These are phyloP conservation scores for Mortierella polycephala DNA, from an alignment of 371 early-diverging fungal genomes.

Conservation along the genomic window DNA sequence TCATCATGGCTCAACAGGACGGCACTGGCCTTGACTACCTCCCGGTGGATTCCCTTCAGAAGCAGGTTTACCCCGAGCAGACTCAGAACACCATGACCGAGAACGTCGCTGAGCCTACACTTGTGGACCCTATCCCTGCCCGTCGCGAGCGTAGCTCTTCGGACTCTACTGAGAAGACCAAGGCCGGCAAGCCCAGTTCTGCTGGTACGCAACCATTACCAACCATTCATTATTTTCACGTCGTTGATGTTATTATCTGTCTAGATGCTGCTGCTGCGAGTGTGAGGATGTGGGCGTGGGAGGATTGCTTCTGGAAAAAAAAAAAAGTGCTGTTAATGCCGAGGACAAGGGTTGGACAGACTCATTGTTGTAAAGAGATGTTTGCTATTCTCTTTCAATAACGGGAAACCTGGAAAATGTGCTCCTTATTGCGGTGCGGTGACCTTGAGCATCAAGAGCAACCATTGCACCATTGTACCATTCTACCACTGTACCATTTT, in stretches of 20 bases:
- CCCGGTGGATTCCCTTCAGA: background rate
- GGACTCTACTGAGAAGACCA: slow-evolving; percentile 34
- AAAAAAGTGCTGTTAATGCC: no score
- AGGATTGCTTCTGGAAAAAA: no score
- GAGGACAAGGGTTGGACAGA: no score
- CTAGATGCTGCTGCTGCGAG: background rate
- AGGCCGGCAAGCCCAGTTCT: slow-evolving; percentile 6
- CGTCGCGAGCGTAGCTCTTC: slow-evolving; percentile 47
- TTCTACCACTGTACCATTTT: no score
- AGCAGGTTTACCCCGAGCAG: slow-evolving; percentile 1
- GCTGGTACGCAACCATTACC: slow-evolving; percentile 17
- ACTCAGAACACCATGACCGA: slow-evolving; percentile 34
- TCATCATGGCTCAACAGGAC: slow-evolving; percentile 29
- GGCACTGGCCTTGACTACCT: slow-evolving; percentile 16
- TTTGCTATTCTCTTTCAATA: no score
- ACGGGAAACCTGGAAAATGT: no score
- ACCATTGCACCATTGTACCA: no score
- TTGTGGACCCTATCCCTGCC: slow-evolving; percentile 13
- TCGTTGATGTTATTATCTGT: background rate
- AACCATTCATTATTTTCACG: no score
- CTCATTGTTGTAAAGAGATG: no score
- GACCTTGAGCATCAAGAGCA: no score
- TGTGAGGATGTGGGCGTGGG: background rate
- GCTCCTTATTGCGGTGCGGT: no score
- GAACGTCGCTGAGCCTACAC: slow-evolving; percentile 18